A percentile compares a stretch with the other conserved stretches of the same genome.
Evolutionary conservation across 192 early-diverging fungal species (phyloP).

Genomic region (Pilobolus umbonatus): DNA sequence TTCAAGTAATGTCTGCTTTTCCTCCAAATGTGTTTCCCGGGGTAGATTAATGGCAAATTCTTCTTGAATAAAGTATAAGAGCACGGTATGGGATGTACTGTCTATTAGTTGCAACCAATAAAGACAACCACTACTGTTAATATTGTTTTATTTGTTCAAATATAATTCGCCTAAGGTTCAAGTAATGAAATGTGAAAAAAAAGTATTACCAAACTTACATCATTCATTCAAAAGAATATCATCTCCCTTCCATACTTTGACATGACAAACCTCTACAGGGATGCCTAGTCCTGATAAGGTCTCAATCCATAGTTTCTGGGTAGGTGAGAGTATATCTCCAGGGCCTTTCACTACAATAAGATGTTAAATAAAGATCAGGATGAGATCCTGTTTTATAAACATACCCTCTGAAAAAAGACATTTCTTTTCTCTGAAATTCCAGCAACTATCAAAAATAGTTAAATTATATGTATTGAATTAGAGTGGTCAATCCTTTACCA

Average conservation of each 20-base stretch:
- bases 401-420: slow-evolving; percentile 60
- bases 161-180: no score
- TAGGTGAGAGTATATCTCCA: slow-evolving; percentile 61
- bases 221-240: slow-evolving; percentile 19
- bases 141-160: no score
- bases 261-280: slow-evolving; percentile 59
- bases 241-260: slow-evolving; percentile 41
- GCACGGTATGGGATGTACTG: no score
- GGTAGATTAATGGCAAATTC: no score
- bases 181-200: no score
- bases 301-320: slow-evolving; percentile 66
- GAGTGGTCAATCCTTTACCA: slow-evolving; percentile 33
- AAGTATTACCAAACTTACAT: no score
- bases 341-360: slow-evolving; percentile 56
- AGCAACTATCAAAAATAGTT: slow-evolving; percentile 38
- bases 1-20: no score
- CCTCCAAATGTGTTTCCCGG: no score
- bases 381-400: background rate
- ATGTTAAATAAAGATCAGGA: background rate
- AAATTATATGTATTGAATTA: background rate
- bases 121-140: no score
- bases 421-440: slow-evolving; percentile 51
- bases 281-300: slow-evolving; percentile 46
- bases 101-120: no score
- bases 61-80: no score